phyloP scores from a whole-genome alignment of 768 basidiomycete species.

The Mycena galericulata region DNA sequence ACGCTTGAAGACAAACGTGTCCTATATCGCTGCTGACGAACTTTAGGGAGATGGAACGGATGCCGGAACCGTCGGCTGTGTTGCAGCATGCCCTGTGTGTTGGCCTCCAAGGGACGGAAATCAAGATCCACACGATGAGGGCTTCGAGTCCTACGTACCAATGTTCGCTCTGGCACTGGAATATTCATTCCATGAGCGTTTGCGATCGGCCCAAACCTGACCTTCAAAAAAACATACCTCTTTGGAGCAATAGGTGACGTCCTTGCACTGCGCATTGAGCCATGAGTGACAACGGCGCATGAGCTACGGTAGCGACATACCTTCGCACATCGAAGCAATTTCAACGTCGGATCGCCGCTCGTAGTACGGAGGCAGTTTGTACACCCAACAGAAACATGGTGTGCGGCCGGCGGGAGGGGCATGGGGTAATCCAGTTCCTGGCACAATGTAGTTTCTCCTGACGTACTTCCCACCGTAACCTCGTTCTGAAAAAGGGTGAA shows the following conservation, averaged over 20 bases:
- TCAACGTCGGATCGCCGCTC: too few relatives aligned
- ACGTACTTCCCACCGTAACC: too few relatives aligned
- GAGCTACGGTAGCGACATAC: too few relatives aligned
- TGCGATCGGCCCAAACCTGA: not conserved
- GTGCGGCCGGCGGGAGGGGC: too few relatives aligned
- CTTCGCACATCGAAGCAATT: too few relatives aligned
- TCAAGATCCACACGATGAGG: not conserved
- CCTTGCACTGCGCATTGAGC: not conserved
- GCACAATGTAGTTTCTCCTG: too few relatives aligned
- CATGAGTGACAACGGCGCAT: not conserved
- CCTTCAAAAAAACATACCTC: not conserved
- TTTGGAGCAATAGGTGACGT: conserved; percentile 1
- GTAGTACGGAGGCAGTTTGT: too few relatives aligned
- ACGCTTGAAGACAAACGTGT: not conserved
- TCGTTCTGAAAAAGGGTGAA: too few relatives aligned
- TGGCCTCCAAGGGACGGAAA: not conserved
- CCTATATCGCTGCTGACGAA: not conserved
- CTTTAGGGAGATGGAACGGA: not conserved
- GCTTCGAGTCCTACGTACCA: not conserved
- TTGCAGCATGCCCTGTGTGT: not conserved
- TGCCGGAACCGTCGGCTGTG: not conserved
- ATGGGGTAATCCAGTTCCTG: too few relatives aligned
- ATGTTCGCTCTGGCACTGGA: not conserved
- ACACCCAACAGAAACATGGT: too few relatives aligned
- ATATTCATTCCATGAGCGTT: not conserved